Conservation (phyloP, 2,329 filamentous ascomycete species). For the Arthroderma sp. region DNA sequence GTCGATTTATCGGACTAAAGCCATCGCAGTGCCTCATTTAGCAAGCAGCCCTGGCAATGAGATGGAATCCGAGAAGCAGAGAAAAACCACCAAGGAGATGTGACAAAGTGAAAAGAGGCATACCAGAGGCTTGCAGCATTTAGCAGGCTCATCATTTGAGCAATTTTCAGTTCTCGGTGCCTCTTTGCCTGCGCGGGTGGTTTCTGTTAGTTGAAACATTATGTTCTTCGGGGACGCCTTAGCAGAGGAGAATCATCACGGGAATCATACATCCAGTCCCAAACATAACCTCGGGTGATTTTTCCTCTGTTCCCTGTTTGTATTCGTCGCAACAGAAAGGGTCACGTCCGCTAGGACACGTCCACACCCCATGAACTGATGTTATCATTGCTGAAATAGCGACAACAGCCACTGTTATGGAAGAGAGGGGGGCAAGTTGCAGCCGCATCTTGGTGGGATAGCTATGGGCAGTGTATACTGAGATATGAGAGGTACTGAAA, state of each 20-base stretch:
- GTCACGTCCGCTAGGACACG: slow-evolving; percentile 11
- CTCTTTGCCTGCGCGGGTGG: background rate
- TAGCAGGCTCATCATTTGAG: slow-evolving; percentile 1
- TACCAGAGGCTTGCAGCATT: slow-evolving; percentile 8
- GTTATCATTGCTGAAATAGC: background rate
- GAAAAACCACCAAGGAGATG: no score
- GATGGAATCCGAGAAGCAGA: no score
- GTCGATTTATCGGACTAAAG: slow-evolving; percentile 1
- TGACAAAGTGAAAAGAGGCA: background rate
- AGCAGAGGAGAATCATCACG: no score
- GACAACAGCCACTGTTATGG: background rate
- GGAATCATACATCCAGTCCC: slow-evolving; percentile 6
- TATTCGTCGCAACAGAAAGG: slow-evolving; percentile 8
- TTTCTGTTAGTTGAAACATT: background rate
- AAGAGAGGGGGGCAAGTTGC: no score
- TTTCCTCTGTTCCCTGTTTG: background rate
- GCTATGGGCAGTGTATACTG: no score
- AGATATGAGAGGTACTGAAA: no score
- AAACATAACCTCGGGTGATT: slow-evolving; percentile 1
- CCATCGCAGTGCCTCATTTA: background rate
- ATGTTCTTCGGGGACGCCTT: background rate
- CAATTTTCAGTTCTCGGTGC: slow-evolving; percentile 8
- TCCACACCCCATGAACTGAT: slow-evolving; percentile 8
- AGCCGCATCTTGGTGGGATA: no score
- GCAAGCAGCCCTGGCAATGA: background rate